Percentiles rank a stretch among this genome's conserved stretches.
Conservation (phyloP, 2,329 filamentous ascomycete genomes). For the Rhinocladiella mackenziei region DNA sequence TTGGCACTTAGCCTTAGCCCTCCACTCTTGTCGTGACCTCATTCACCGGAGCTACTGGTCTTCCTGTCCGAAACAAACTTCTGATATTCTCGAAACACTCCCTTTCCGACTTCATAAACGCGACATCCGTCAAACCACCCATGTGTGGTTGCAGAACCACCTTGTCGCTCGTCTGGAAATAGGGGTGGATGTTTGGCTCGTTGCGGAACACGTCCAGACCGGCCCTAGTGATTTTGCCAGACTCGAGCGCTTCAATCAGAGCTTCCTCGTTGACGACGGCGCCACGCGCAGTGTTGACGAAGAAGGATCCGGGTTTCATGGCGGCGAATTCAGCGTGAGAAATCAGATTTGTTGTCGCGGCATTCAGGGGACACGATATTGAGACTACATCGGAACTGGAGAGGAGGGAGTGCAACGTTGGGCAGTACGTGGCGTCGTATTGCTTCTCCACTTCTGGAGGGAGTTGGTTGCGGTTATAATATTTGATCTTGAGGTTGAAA, state of each 20-base stretch:
- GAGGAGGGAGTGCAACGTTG: slow-evolving; percentile 34
- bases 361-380: slow-evolving; percentile 13
- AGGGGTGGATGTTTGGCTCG: slow-evolving; percentile 44
- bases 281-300: slow-evolving; percentile 53
- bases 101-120: slow-evolving; percentile 42
- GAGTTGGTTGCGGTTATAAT: slow-evolving; percentile 67
- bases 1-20: neutral
- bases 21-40: slow-evolving; percentile 2
- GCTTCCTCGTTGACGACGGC: slow-evolving; percentile 49
- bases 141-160: slow-evolving; percentile 46
- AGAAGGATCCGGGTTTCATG: slow-evolving; percentile 48
- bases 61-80: slow-evolving; percentile 39
- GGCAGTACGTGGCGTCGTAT: slow-evolving; percentile 31
- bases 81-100: slow-evolving; percentile 48
- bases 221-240: slow-evolving; percentile 45
- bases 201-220: slow-evolving; percentile 49
- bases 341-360: slow-evolving; percentile 28
- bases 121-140: slow-evolving; percentile 44
- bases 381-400: slow-evolving; percentile 33
- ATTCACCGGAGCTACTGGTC: slow-evolving; percentile 40
- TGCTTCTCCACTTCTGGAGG: slow-evolving; percentile 47
- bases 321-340: slow-evolving; percentile 39
- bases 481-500: slow-evolving; percentile 72
- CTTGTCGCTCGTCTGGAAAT: slow-evolving; percentile 41
- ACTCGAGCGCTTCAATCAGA: slow-evolving; percentile 46